These are phyloP conservation scores for Boletus pseudopeckii DNA, from an alignment of 768 basidiomycete species.

Conservation along the genomic window DNA sequence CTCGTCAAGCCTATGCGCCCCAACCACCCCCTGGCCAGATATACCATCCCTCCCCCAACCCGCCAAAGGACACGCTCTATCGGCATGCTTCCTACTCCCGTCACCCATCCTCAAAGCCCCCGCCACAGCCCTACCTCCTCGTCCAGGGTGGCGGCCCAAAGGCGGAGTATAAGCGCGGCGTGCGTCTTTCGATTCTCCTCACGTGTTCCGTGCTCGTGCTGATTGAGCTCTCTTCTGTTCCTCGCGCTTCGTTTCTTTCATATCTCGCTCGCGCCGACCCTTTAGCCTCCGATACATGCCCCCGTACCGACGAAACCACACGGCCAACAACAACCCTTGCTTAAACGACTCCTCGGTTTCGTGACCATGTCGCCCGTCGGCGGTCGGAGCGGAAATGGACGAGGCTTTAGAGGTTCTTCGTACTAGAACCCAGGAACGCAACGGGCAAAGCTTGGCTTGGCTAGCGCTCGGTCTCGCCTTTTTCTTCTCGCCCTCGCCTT, in stretches of 20 bases:
- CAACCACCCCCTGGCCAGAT: constrained; percentile 31
- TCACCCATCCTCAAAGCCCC: constrained; percentile 21
- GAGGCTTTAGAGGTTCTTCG: constrained; percentile 23
- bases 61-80: constrained; percentile 18
- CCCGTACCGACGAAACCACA: constrained; percentile 30
- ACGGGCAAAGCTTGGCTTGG: not conserved
- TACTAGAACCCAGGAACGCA: constrained; percentile 15
- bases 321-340: constrained; percentile 24
- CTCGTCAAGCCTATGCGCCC: constrained; percentile 15
- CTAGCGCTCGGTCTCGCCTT: not conserved
- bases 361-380: constrained; percentile 22
- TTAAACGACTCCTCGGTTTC: constrained; percentile 32
- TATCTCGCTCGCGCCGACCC: not conserved
- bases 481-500: not conserved
- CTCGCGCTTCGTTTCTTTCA: constrained; percentile 3
- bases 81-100: constrained; percentile 20
- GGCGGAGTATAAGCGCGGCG: constrained; percentile 32
- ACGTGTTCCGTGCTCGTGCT: constrained; percentile 14
- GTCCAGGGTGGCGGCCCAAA: constrained; percentile 28
- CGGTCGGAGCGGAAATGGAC: constrained; percentile 23
- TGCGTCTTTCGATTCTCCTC: constrained; percentile 18
- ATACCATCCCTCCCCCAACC: constrained; percentile 14
- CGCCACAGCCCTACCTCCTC: constrained; percentile 25
- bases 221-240: constrained; percentile 8
- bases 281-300: constrained; percentile 28